Evolutionary conservation across 2,329 filamentous ascomycete genomes (phyloP), one percentile per base, ranked within the genome.

Genomic region (Talaromyces pinophilus): DNA sequence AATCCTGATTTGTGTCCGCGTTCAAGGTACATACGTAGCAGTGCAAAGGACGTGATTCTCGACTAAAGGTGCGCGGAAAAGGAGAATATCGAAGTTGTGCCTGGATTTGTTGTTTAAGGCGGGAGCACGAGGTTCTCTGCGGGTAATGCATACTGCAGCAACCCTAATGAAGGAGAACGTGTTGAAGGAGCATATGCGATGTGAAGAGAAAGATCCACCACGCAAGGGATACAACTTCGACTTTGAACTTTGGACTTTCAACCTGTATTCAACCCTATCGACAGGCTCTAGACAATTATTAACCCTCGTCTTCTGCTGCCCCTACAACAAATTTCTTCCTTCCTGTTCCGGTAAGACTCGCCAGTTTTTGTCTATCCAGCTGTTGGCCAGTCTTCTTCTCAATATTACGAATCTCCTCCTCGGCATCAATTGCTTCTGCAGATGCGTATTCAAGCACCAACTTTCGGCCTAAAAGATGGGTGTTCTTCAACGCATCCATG

Each of bases 391-490:
- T 90, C 85, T 97, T 99, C 85, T 92, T 91, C 81, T 96, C 92
- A 90, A 99, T 97, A 82, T 92, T 94, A 77, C 91, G 90, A 76
- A 99, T 95, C 81, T 98, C 93, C 80, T 93, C 92, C 82, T 99
- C 95, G 2, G 95, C 90, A 81, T 98, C 93, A 71, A 95, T 85
- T 46, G 92, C 87, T 73, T 98, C 95, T 70, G 90, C 91, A 74
- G 92, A 90, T 46, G 93, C 94, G 81, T 93, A 98, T 77, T 97
- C 92, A 68, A 99, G 85, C 64, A 98, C 92, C 73, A 99, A 84
- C 74, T 90, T 89, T 68, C 95, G 88, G 65, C 95, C 95, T 65
- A 98, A 85, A 74, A 99, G 83, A 86, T 99, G 95, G 54, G 95
- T 98, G 78, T 96, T 92, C 77, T 89, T 90, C 71, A 99, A 85